Percentiles rank a stretch among this genome's conserved stretches.
Conservation (phyloP, 192 early-diverging fungal species). For the Oehlia diaphana region DNA sequence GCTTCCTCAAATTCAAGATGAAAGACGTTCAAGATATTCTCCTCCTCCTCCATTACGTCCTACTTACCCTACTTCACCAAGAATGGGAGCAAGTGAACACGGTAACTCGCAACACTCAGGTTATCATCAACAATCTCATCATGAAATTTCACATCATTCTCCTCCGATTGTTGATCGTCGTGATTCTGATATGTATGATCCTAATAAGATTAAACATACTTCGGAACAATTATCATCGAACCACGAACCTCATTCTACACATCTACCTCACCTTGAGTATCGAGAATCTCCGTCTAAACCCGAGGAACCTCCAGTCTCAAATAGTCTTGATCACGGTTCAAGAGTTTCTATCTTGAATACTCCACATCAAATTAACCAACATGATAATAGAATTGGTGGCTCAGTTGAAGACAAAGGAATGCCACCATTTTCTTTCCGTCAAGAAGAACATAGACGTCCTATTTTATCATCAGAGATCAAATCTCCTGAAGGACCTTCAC, state of each 20-base stretch:
- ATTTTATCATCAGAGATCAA: constrained; percentile 6
- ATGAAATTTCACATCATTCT: neutral
- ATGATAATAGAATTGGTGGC: constrained; percentile 5
- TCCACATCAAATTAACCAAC: neutral
- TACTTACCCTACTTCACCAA: constrained; percentile 13
- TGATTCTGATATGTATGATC: constrained; percentile 28
- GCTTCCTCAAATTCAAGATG: constrained; percentile 27
- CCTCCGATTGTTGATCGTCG: constrained; percentile 23
- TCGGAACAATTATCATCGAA: neutral
- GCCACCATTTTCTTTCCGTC: neutral
- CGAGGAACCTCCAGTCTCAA: constrained; percentile 2
- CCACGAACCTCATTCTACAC: constrained; percentile 14
- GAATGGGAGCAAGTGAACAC: constrained; percentile 11
- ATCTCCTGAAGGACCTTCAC: constrained; percentile 8
- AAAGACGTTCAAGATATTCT: neutral
- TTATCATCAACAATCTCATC: constrained; percentile 19
- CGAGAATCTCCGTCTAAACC: constrained; percentile 4
- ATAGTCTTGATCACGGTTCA: neutral
- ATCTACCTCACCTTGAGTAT: constrained; percentile 14
- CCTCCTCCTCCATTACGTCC: constrained; percentile 9
- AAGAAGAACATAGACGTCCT: constrained; percentile 9
- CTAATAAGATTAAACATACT: constrained; percentile 1
- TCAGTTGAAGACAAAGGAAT: constrained; percentile 23
- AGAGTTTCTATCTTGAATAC: neutral
- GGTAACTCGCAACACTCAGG: neutral